Evolutionary conservation across 1,139 yeast species (phyloP), one percentile per base, ranked within the genome.

Genomic region (Sugiyamaella neomexicana): DNA sequence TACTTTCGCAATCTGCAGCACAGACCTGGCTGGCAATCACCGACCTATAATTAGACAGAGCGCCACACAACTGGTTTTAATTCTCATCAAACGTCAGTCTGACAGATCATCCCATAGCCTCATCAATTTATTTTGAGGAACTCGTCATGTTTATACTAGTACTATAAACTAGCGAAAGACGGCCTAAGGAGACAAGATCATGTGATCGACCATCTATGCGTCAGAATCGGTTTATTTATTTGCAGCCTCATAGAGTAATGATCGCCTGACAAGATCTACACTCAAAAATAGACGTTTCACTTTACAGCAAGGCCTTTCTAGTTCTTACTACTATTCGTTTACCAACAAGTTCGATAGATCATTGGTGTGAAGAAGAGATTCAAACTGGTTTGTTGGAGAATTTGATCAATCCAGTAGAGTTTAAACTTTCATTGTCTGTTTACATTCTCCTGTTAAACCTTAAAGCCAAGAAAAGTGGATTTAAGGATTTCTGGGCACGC

Each of bases 381-480:
- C 5, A 20, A 20, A 20, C 25, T 20, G 25, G 25, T 20, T 29
- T 29, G 34, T 9, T 20, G 25, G 5, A 5, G 25, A 20, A 20
- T 20, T 20, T 20, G 25, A 20, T n/a, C n/a, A n/a, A n/a, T 20
- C 25, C 25, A 20, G 25, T 20, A 20, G 25, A 20, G 34, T 29
- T 42, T 16, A 27, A n/a, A 17, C 37, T 42, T 42, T 17, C 25
- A 10, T 32, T 32, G 16, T 44, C 31, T 31, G 47, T 44, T 34
- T 34, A 44, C 47, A 44, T 44, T 44, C 47, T 34, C 39, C 47
- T 16, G 16, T 31, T 16, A 32, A 44, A 44, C 47, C 32, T 32
- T 44, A 44, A 44, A 25, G 47, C 32, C 15, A 44, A 44, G 20
- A 44, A 1, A 44, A 29, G 34, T 29, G 10, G 34, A 29, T 29